These are phyloP conservation scores for Aegilops umbellulata DNA, from an alignment of 176 grass and related monocot genomes.

Conservation along the genomic window DNA sequence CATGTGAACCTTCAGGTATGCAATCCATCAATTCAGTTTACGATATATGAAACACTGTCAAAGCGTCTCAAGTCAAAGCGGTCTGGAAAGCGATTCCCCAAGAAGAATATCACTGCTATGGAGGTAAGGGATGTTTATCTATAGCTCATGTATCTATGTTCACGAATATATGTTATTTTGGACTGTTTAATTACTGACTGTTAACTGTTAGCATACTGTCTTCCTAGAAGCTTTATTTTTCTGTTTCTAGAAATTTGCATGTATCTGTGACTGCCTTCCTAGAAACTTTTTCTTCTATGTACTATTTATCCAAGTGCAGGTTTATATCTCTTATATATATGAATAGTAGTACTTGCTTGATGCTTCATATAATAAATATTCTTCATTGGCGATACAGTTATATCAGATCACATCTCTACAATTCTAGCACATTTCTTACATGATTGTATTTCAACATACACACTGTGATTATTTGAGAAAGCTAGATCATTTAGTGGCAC, in stretches of 20 bases:
- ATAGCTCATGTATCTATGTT: background rate
- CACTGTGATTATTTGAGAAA: conserved; percentile 7
- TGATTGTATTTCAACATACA: conserved; percentile 12
- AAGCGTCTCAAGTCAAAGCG: conserved; percentile 70
- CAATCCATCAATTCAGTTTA: conserved; percentile 99
- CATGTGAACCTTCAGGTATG: conserved; percentile 67
- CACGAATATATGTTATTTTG: background rate
- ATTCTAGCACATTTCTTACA: background rate
- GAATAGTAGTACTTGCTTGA: background rate
- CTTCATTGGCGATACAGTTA: background rate
- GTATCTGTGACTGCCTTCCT: background rate
- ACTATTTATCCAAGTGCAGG: background rate
- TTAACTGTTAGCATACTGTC: background rate
- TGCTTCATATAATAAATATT: background rate
- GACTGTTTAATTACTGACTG: background rate
- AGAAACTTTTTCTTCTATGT: background rate
- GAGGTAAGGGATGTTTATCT: conserved; percentile 50
- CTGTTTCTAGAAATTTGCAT: background rate
- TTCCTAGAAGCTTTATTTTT: conserved; percentile 22
- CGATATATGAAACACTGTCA: conserved; percentile 92
- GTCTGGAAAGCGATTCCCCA: conserved; percentile 42
- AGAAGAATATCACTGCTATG: conserved; percentile 73
- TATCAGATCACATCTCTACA: conserved; percentile 15
- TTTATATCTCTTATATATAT: background rate
- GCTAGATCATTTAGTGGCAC: background rate